These are phyloP conservation scores for Microsporum audouinii DNA, from an alignment of 2,329 filamentous ascomycete species.

Conservation along the genomic window DNA sequence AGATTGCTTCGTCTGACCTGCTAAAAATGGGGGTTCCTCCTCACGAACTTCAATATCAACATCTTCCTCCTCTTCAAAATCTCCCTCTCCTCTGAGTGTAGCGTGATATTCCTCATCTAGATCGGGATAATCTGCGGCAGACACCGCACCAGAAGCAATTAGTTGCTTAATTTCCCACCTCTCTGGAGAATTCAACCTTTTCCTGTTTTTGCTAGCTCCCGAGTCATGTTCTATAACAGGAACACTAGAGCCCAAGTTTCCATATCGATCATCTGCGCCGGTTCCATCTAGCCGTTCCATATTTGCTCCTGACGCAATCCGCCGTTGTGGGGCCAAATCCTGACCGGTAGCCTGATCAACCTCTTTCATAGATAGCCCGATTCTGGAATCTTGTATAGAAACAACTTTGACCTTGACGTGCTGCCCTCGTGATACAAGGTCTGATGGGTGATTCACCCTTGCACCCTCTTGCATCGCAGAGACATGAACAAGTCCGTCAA, in stretches of 20 bases:
- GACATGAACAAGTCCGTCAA: slow-evolving; percentile 87
- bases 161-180: slow-evolving; percentile 95
- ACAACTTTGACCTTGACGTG: slow-evolving; percentile 84
- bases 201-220: slow-evolving; percentile 55
- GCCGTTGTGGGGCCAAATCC: slow-evolving; percentile 66
- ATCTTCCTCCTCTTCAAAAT: slow-evolving; percentile 88
- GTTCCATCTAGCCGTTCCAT: slow-evolving; percentile 63
- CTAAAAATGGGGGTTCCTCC: slow-evolving; percentile 90
- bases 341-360: slow-evolving; percentile 81
- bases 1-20: slow-evolving; percentile 92
- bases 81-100: slow-evolving; percentile 71
- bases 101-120: slow-evolving; percentile 89
- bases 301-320: slow-evolving; percentile 82
- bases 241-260: slow-evolving; percentile 41
- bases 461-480: slow-evolving; percentile 76
- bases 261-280: slow-evolving; percentile 44
- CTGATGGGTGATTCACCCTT: slow-evolving; percentile 82
- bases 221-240: slow-evolving; percentile 54
- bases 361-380: slow-evolving; percentile 93
- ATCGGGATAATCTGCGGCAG: slow-evolving; percentile 86
- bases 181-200: slow-evolving; percentile 91
- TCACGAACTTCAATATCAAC: slow-evolving; percentile 94
- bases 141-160: slow-evolving; percentile 87
- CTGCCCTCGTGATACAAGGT: slow-evolving; percentile 70
- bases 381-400: slow-evolving; percentile 68